phyloP scores from a whole-genome alignment of 1,139 yeast genomes.

The Zhuliangozyma blackwelliae region DNA sequence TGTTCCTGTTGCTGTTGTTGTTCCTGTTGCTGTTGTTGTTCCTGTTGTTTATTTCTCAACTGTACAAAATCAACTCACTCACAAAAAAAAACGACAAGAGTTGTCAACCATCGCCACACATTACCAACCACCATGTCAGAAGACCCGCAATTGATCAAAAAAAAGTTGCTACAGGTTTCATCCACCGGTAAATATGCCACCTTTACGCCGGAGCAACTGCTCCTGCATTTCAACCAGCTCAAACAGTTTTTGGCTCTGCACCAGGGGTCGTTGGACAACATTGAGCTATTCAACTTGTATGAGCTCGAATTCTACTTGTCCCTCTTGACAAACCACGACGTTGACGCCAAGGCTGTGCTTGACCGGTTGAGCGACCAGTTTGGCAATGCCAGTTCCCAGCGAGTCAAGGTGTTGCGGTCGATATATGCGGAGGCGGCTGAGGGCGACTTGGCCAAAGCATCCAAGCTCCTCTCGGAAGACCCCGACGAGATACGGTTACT shows the following conservation, averaged over 20 bases:
- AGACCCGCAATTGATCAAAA: conserved; percentile 16
- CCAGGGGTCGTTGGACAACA: conserved; percentile 32
- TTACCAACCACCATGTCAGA: conserved; percentile 1
- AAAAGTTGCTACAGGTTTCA: conserved; percentile 22
- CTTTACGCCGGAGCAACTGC: conserved; percentile 32
- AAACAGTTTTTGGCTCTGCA: conserved; percentile 24
- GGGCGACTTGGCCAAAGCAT: conserved; percentile 34
- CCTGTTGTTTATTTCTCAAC: no score
- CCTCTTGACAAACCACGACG: conserved; percentile 61
- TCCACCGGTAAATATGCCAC: conserved; percentile 34
- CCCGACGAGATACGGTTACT: conserved; percentile 35
- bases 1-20: background rate
- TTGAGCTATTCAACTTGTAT: conserved; percentile 54
- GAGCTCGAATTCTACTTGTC: conserved; percentile 72
- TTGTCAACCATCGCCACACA: background rate
- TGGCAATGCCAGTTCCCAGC: conserved; percentile 48
- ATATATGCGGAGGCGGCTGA: conserved; percentile 51
- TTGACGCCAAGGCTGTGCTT: conserved; percentile 63
- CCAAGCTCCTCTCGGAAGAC: conserved; percentile 31
- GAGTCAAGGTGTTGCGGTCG: conserved; percentile 54
- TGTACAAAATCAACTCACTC: no score
- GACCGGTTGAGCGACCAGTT: conserved; percentile 66
- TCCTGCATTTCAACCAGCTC: conserved; percentile 28
- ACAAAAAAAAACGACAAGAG: background rate
- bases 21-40: background rate